A percentile compares a stretch with the other conserved stretches of the same genome.
phyloP scores from a whole-genome alignment of 805 yeast species.

The Suhomyces faveliae region DNA sequence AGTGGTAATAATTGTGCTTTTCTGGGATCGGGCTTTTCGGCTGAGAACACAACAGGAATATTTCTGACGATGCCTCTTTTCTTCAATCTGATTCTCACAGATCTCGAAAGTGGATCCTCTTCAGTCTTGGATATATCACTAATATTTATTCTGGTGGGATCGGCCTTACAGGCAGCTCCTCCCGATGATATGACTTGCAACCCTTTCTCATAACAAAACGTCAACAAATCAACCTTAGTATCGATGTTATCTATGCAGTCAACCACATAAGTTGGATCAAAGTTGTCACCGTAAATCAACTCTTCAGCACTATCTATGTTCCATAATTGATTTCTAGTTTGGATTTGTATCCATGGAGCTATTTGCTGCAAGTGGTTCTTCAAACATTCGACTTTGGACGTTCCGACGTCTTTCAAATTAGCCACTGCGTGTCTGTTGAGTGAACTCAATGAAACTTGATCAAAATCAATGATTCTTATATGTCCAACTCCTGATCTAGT shows the following conservation, averaged over 20 bases:
- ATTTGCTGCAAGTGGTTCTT: conserved; percentile 63
- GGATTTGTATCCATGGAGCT: conserved; percentile 94
- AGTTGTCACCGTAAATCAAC: conserved; percentile 48
- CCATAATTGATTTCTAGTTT: conserved; percentile 78
- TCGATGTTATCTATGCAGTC: conserved; percentile 97
- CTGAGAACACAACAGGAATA: conserved; percentile 85
- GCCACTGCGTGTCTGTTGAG: conserved; percentile 95
- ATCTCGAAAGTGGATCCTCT: conserved; percentile 89
- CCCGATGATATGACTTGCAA: conserved; percentile 83
- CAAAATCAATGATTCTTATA: conserved; percentile 85
- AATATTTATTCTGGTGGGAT: conserved; percentile 85
- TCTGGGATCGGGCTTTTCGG: conserved; percentile 95
- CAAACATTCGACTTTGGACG: conserved; percentile 81
- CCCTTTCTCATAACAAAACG: conserved; percentile 59
- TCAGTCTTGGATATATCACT: conserved; percentile 87
- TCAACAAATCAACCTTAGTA: conserved; percentile 89
- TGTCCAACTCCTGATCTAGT: conserved; percentile 86
- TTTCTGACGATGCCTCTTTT: conserved; percentile 72
- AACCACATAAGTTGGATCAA: conserved; percentile 72
- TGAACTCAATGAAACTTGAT: conserved; percentile 90
- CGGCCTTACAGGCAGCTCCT: conserved; percentile 97
- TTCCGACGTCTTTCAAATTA: conserved; percentile 86
- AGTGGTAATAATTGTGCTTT: conserved; percentile 87
- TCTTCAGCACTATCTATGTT: conserved; percentile 61
- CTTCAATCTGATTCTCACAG: conserved; percentile 82